Conservation (phyloP, 345 rosid species). For the Ceriops decandra region DNA sequence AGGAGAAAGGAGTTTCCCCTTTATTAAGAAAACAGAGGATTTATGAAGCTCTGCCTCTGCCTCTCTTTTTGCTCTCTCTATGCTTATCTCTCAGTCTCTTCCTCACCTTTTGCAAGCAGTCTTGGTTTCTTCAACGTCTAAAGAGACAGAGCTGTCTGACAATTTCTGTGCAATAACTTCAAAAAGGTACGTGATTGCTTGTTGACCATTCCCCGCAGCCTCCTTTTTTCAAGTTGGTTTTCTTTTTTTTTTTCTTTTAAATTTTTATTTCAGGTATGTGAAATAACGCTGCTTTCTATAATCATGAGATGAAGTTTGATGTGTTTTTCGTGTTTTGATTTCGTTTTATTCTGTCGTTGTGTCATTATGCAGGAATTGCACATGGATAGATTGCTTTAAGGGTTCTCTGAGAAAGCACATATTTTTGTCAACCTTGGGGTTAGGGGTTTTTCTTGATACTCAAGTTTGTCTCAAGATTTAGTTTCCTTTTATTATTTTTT, state of each 20-base stretch:
- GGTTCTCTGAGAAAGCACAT: slow-evolving; percentile 1
- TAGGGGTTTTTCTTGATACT: slow-evolving; percentile 17
- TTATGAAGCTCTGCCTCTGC: slow-evolving; percentile 19
- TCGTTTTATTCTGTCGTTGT: not conserved
- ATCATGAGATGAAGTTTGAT: no score
- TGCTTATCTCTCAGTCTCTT: not conserved
- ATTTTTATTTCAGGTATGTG: not conserved
- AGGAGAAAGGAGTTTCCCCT: not conserved
- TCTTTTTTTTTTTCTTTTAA: not conserved
- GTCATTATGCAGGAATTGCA: slow-evolving; percentile 22
- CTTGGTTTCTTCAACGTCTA: not conserved
- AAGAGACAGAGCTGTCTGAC: not conserved
- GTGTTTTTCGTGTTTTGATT: not conserved
- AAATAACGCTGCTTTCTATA: no score
- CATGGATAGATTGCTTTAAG: not conserved
- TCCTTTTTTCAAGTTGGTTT: not conserved
- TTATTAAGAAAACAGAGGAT: slow-evolving; percentile 6
- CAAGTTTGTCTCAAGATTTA: slow-evolving; percentile 9
- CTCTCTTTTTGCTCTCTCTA: not conserved
- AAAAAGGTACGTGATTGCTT: slow-evolving; percentile 21
- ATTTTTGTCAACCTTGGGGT: slow-evolving; percentile 12
- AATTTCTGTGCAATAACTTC: slow-evolving; percentile 20
- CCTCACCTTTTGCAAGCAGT: not conserved
- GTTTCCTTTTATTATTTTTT: not conserved
- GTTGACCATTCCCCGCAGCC: not conserved